These are phyloP conservation scores for Colletotrichum scovillei DNA, from an alignment of 2,329 filamentous ascomycete species.

Conservation along the genomic window DNA sequence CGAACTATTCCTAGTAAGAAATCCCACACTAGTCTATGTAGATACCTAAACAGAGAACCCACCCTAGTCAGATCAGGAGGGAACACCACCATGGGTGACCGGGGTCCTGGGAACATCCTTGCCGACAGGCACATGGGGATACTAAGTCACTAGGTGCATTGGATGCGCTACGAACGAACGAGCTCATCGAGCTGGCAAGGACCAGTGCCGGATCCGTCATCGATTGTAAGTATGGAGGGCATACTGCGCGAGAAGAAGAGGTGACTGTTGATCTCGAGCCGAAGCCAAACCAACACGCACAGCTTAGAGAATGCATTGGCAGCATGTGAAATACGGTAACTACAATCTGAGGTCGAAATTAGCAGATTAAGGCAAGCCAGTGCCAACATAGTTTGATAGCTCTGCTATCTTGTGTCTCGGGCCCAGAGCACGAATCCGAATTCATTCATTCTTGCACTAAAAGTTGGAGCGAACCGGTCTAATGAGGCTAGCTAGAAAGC, in stretches of 20 bases:
- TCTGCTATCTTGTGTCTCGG: conserved; percentile 12
- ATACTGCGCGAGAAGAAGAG: not conserved
- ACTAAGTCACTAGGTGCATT: conserved; percentile 10
- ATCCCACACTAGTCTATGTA: conserved; percentile 28
- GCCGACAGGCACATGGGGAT: conserved; percentile 20
- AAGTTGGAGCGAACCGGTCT: not conserved
- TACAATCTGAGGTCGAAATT: not conserved
- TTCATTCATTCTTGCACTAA: not conserved
- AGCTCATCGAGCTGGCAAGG: not conserved
- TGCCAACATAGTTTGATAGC: not conserved
- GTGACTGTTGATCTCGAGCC: not conserved
- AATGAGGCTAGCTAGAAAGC: conserved; percentile 19
- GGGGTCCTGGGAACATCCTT: conserved; percentile 31
- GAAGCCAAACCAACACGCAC: not conserved
- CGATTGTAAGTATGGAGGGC: not conserved
- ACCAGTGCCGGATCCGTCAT: conserved; percentile 11
- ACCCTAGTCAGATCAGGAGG: not conserved
- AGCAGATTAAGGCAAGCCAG: not conserved
- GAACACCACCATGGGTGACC: conserved; percentile 24
- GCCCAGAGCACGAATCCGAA: not conserved
- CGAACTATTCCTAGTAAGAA: conserved; percentile 32
- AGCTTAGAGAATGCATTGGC: not conserved
- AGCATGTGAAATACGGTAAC: not conserved
- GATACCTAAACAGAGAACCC: conserved; percentile 10
- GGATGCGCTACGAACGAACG: conserved; percentile 4